Base-by-base conservation (phyloP, 139 green algal genomes). In the Volvox reticuliferus region DNA sequence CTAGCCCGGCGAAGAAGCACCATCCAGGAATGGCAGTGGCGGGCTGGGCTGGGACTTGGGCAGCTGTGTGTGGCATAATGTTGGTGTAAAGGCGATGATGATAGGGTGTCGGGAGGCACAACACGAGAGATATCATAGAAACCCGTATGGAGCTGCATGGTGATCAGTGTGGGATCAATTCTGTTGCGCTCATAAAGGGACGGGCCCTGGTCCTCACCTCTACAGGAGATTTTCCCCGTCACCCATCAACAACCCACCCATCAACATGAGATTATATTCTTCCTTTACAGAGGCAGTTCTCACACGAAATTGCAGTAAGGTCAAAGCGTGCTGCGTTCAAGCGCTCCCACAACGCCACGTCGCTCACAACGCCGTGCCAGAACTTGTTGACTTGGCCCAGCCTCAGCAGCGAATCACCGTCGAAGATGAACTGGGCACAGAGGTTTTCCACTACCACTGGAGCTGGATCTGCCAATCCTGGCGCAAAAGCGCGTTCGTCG, bases 1-100 rank as follows among this genome's bases (percentile, higher is more conserved):
- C 71, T 30, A 79, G 71, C 14, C 71, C 71, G 71, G 71, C 28
- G 71, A 79, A 79, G 71, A 79, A 79, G 71, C 71, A 79, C 71
- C 71, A 79, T 13, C 71, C 71, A 30, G 71, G 71, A 19, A 79
- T 35, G 19, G 71, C 28, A 2, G n/a, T 36, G 19, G 71, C 71
- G 21, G 71, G 71, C 33, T 79, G 71, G 21, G 71, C 71, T 13
- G 19, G 71, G 71, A 36, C 71, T n/a, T 6, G 3, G 21, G 71
- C 28, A n/a, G 71, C 65, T 73, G 65, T 9, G 9, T 5, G 65
- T 55, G 44, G 44, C 9, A 55, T 55, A 9, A 55, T n/a, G 44
- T 55, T 55, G 44, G 44, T 55, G 9, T 55, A 55, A 55, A 55
- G 44, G 44, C 44, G 44, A 9, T 55, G 44, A 55, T 9, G 9